These are phyloP conservation scores for Rhodomyrtus tomentosa DNA, from an alignment of 345 rosid genomes.

Conservation along the genomic window DNA sequence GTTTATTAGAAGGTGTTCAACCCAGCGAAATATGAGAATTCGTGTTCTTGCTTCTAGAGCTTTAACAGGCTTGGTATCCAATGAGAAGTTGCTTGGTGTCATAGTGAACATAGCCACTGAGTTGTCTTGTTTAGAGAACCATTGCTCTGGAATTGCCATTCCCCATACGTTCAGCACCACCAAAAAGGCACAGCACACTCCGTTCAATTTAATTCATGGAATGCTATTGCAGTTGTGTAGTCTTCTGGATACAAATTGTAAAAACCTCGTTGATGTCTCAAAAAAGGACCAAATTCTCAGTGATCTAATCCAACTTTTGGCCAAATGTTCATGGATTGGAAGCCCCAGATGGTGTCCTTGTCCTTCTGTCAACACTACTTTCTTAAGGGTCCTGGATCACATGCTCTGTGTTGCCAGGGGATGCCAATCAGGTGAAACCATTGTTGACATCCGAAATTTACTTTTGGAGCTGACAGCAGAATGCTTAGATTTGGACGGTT, in stretches of 20 bases:
- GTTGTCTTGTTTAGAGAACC: slow-evolving; percentile 23
- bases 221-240: slow-evolving; percentile 64
- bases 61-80: slow-evolving; percentile 79
- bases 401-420: slow-evolving; percentile 62
- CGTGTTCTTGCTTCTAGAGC: slow-evolving; percentile 94
- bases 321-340: slow-evolving; percentile 60
- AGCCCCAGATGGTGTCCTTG: slow-evolving; percentile 64
- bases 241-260: slow-evolving; percentile 75
- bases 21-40: slow-evolving; percentile 71
- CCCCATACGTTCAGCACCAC: background rate
- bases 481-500: slow-evolving; percentile 53
- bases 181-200: slow-evolving; percentile 13
- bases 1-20: slow-evolving; percentile 85
- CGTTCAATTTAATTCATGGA: slow-evolving; percentile 77
- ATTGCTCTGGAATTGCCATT: background rate
- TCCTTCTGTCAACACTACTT: slow-evolving; percentile 65
- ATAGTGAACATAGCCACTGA: slow-evolving; percentile 57
- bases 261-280: slow-evolving; percentile 59
- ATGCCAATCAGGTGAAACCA: slow-evolving; percentile 22
- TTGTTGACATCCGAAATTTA: slow-evolving; percentile 29
- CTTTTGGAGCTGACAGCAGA: slow-evolving; percentile 54
- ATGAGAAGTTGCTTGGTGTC: slow-evolving; percentile 66
- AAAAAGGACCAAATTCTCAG: slow-evolving; percentile 76
- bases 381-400: slow-evolving; percentile 64
- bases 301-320: slow-evolving; percentile 43